Evolutionary conservation across 2,329 filamentous ascomycete species (phyloP), one percentile per base, ranked within the genome.

Genomic region (Curvularia lunata): DNA sequence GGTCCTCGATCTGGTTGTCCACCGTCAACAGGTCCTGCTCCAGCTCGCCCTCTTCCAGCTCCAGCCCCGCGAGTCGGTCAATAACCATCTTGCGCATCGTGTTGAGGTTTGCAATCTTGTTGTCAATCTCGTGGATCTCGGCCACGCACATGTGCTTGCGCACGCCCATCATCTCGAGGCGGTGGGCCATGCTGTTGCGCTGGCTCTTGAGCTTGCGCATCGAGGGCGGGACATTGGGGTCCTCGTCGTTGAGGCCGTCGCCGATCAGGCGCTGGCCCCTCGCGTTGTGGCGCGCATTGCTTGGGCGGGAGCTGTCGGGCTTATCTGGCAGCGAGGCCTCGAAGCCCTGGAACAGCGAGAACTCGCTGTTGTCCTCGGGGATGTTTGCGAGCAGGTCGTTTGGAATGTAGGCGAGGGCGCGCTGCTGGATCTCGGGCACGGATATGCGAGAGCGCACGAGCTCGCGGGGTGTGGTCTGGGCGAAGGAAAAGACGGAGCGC

Each of bases 111-210:
- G 91, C 87, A 63, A 99, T 94, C 78, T 98, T 99, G 79, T 90
- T 93, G 79, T 99, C 95, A 60, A 99, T 97, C 72, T 99, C 95
- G 59, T 88, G 87, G 58, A 99, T 98, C 77, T 99, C 95, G 62
- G 91, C 91, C 70, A 92, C 95, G 67, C 93, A 94, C 94, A 99
- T 97, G 73, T 95, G 97, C 78, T 99, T 99, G 58, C 95, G 86
- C 61, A 98, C 87, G 3, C 89, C 86, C 80, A 98, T 87, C 86
- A 97, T 91, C 72, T 98, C 92, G 66, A 99, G 82, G 65, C 91
- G 86, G 76, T 96, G 92, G 80, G 90, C 88, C 80, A 97, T 84
- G 52, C 85, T 82, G 42, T 89, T 85, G 75, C 91, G 91, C 66
- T 96, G 92, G 73, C 89, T 91, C 76, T 90, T 91, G 64, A 98